These are phyloP conservation scores for Globisporangium perplexum DNA, from an alignment of 352 stramenopile genomes.

Conservation along the genomic window DNA sequence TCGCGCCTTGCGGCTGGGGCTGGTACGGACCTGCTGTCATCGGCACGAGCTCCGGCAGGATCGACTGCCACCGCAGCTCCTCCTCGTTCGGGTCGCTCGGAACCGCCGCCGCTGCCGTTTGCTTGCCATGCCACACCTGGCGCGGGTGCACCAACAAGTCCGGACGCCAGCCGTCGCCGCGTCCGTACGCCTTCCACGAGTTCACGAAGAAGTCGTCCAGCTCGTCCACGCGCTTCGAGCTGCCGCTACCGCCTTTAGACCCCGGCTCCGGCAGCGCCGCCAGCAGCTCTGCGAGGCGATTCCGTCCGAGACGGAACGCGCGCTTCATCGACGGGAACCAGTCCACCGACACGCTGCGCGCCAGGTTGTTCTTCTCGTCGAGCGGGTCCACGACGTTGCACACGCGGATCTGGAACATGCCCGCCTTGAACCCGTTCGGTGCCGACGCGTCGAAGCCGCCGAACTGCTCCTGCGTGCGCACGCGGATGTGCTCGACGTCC, in stretches of 20 bases:
- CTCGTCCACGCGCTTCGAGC: constrained; percentile 3
- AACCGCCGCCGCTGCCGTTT: neutral
- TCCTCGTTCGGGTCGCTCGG: constrained; percentile 2
- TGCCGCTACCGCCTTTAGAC: neutral
- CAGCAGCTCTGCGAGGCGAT: constrained; percentile 43
- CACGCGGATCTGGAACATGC: constrained; percentile 64
- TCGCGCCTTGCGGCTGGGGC: constrained; percentile 1
- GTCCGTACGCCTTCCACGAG: constrained; percentile 60
- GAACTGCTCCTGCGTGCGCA: constrained; percentile 51
- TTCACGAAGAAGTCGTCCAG: constrained; percentile 52
- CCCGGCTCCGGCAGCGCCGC: constrained; percentile 7
- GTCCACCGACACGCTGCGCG: constrained; percentile 68
- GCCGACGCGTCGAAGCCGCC: constrained; percentile 35
- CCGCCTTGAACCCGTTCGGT: constrained; percentile 9
- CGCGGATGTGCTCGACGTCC: constrained; percentile 45
- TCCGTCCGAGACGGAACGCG: constrained; percentile 50
- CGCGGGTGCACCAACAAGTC: constrained; percentile 76
- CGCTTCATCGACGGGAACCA: constrained; percentile 68
- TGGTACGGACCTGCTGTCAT: constrained; percentile 7
- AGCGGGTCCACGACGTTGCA: constrained; percentile 90
- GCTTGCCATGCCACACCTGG: constrained; percentile 56
- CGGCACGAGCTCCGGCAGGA: constrained; percentile 12
- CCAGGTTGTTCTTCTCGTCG: constrained; percentile 84
- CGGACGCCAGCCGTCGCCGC: constrained; percentile 69
- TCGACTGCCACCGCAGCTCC: constrained; percentile 12